These are phyloP conservation scores for Novymonas esmeraldas DNA, from an alignment of 208 protist species.

Conservation along the genomic window DNA sequence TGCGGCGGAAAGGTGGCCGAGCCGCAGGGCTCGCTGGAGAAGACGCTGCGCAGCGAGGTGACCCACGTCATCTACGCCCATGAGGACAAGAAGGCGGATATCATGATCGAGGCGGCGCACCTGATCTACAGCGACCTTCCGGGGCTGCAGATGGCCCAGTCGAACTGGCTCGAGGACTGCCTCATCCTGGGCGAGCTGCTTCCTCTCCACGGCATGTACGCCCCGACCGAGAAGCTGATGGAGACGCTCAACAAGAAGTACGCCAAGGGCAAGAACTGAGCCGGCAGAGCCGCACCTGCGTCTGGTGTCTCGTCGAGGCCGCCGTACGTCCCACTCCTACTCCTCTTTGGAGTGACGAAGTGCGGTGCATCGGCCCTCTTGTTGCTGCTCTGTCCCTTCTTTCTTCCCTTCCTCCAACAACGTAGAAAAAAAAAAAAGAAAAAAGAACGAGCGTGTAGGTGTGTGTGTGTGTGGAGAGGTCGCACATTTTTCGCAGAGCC, in stretches of 20 bases:
- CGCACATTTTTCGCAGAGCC: too few relatives aligned
- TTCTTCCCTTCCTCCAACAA: too few relatives aligned
- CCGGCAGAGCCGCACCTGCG: background rate
- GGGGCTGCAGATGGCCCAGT: slow-evolving; percentile 66
- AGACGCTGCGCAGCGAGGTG: slow-evolving; percentile 45
- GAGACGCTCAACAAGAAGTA: slow-evolving; percentile 84
- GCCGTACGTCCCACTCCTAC: too few relatives aligned
- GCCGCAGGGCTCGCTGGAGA: slow-evolving; percentile 32
- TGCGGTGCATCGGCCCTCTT: too few relatives aligned
- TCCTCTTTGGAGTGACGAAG: background rate
- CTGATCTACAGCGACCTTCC: slow-evolving; percentile 44
- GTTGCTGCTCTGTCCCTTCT: too few relatives aligned
- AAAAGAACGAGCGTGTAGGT: background rate
- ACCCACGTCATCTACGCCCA: slow-evolving; percentile 85
- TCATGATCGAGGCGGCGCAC: slow-evolving; percentile 71
- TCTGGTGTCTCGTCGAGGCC: too few relatives aligned
- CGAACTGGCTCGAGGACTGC: slow-evolving; percentile 87
- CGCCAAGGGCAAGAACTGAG: slow-evolving; percentile 26
- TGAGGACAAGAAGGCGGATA: slow-evolving; percentile 76
- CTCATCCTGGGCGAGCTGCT: slow-evolving; percentile 82
- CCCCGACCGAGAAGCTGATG: slow-evolving; percentile 76
- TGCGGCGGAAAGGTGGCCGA: slow-evolving; percentile 70
- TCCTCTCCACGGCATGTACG: slow-evolving; percentile 75
- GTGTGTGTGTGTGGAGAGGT: background rate
- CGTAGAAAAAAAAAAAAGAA: too few relatives aligned